Conservation (phyloP, 108 stramenopile genomes). For the Stephanodiscus minutulus region DNA sequence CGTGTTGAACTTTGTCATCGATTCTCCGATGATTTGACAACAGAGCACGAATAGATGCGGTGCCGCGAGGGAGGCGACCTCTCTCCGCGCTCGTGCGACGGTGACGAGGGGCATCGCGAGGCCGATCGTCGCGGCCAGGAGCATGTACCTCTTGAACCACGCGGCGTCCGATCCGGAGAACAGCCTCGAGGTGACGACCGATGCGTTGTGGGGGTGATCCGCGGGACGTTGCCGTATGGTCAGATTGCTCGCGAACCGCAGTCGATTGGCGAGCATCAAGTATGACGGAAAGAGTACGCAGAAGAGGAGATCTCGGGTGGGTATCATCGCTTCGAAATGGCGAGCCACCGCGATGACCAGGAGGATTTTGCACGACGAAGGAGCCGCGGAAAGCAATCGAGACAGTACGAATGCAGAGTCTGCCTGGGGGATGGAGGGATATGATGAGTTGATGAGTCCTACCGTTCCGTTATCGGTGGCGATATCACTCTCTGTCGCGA, state of each 20-base stretch:
- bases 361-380: neutral
- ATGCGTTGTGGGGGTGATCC: constrained; percentile 8
- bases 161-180: constrained; percentile 10
- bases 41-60: constrained; percentile 17
- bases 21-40: constrained; percentile 14
- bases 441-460: neutral
- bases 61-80: constrained; percentile 10
- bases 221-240: constrained; percentile 4
- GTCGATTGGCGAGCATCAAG: constrained; percentile 13
- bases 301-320: constrained; percentile 12
- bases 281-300: constrained; percentile 18
- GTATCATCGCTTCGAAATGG: neutral
- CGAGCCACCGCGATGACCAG: neutral
- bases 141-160: constrained; percentile 22
- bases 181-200: constrained; percentile 1
- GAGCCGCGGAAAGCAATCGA: neutral
- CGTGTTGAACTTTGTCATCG: constrained; percentile 13
- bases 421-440: neutral
- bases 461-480: neutral
- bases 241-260: constrained; percentile 1
- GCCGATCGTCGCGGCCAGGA: constrained; percentile 1
- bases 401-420: neutral
- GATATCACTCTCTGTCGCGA: neutral
- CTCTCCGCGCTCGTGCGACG: neutral
- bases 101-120: constrained; percentile 6